A percentile compares a stretch with the other conserved stretches of the same genome.
phyloP scores from a whole-genome alignment of 331 rosid species.

The Erythrophleum ivorense region DNA sequence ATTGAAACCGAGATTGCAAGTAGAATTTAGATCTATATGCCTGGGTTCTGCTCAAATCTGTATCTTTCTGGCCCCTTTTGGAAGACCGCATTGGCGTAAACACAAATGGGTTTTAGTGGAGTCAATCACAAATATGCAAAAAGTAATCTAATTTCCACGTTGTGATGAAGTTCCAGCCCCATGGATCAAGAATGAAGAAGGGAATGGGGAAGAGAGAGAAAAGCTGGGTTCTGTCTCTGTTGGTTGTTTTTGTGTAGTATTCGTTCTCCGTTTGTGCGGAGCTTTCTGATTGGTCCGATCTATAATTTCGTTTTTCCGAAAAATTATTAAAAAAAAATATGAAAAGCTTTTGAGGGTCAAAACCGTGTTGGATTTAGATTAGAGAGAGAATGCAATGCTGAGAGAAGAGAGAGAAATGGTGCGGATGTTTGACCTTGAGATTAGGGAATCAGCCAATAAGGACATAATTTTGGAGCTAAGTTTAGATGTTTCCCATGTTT shows the following conservation, averaged over 20 bases:
- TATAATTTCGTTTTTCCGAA: constrained; percentile 53
- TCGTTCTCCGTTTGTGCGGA: constrained; percentile 42
- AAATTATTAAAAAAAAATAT: constrained; percentile 29
- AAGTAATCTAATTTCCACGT: constrained; percentile 36
- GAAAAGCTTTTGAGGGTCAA: constrained; percentile 36
- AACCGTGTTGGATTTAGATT: constrained; percentile 52
- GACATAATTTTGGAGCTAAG: constrained; percentile 39
- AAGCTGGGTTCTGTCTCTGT: constrained; percentile 12
- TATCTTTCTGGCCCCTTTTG: constrained; percentile 43
- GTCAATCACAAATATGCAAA: constrained; percentile 21
- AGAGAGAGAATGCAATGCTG: constrained; percentile 35
- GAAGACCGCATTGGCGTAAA: constrained; percentile 62
- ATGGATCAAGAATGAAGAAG: constrained; percentile 53
- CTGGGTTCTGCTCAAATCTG: constrained; percentile 49
- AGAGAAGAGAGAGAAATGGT: constrained; percentile 22
- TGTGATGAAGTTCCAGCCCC: constrained; percentile 40
- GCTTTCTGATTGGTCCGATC: constrained; percentile 60
- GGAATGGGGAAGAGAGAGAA: constrained; percentile 36
- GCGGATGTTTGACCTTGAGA: constrained; percentile 59
- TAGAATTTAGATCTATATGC: constrained; percentile 50
- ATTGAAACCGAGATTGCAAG: not conserved
- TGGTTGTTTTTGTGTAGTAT: constrained; percentile 21
- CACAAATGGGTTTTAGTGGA: constrained; percentile 19
- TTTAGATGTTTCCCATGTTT: constrained; percentile 51
- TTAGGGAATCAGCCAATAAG: constrained; percentile 37